Evolutionary conservation across 495 filamentous ascomycete genomes (phyloP).

Genomic region (Aspergillus diversus): DNA sequence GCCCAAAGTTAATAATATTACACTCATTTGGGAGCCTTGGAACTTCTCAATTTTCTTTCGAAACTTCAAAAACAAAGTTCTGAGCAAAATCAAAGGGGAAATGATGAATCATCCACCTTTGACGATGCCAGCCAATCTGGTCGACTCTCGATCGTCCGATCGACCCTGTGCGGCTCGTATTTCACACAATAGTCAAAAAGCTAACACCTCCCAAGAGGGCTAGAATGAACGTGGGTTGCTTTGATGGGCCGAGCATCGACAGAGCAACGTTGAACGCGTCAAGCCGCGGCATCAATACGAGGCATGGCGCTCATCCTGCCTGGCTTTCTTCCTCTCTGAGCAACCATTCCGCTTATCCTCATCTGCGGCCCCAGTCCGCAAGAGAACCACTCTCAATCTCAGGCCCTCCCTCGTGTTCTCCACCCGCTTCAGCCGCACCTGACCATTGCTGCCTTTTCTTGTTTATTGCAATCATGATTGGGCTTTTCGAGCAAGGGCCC

Average conservation of each 20-base stretch:
- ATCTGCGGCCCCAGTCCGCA: not conserved
- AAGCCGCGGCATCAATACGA: not conserved
- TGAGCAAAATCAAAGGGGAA: not conserved
- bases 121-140: not conserved
- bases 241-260: not conserved
- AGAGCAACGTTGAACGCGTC: not conserved
- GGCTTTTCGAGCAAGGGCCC: not conserved
- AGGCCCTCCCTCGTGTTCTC: not conserved
- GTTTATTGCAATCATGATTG: not conserved
- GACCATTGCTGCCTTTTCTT: not conserved
- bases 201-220: not conserved
- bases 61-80: not conserved
- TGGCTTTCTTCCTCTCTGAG: slow-evolving; percentile 1
- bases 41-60: not conserved
- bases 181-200: not conserved
- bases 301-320: not conserved
- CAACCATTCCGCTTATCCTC: not conserved
- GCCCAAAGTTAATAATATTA: too few species aligned
- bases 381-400: not conserved
- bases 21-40: too few species aligned
- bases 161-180: slow-evolving; percentile 12
- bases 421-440: not conserved
- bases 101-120: not conserved
- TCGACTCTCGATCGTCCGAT: not conserved
- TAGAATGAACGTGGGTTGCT: not conserved